Percentiles rank a stretch among this genome's conserved stretches.
These are phyloP conservation scores for Bauhinia variegata DNA, from an alignment of 306 rosid species.

Conservation along the genomic window DNA sequence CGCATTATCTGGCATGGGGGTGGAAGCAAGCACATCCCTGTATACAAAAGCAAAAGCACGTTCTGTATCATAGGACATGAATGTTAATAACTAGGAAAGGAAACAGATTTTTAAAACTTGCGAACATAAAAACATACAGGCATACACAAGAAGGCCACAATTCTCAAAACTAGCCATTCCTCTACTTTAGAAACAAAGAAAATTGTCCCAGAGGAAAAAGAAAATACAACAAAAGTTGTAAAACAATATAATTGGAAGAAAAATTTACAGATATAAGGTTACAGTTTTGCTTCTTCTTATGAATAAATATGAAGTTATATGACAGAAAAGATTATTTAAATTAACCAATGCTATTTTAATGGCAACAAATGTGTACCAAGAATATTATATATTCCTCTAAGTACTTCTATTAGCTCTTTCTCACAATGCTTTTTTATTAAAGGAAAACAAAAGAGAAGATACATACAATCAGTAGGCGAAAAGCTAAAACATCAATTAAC, in stretches of 20 bases:
- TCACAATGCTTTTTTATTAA: too few relatives aligned
- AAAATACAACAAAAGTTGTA: too few relatives aligned
- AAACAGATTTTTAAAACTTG: conserved; percentile 20
- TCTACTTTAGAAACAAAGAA: conserved; percentile 22
- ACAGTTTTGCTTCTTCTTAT: conserved; percentile 3
- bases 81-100: conserved; percentile 22
- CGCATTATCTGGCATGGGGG: conserved; percentile 46
- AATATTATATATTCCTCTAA: too few relatives aligned
- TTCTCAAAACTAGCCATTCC: conserved; percentile 21
- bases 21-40: conserved; percentile 63
- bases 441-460: conserved; percentile 17
- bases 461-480: background rate
- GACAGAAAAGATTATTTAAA: background rate
- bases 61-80: conserved; percentile 50
- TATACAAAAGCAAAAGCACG: conserved; percentile 78
- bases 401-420: too few relatives aligned
- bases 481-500: background rate
- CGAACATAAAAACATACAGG: background rate
- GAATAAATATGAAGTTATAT: conserved; percentile 11
- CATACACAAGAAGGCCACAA: conserved; percentile 14
- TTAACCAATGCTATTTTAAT: background rate
- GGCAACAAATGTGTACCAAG: too few relatives aligned
- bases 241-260: background rate
- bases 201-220: conserved; percentile 20
- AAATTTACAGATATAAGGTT: background rate